A percentile compares a stretch with the other conserved stretches of the same genome.
Evolutionary conservation across 164 flowering plant species (phyloP).

Genomic region (Liriodendron chinense): DNA sequence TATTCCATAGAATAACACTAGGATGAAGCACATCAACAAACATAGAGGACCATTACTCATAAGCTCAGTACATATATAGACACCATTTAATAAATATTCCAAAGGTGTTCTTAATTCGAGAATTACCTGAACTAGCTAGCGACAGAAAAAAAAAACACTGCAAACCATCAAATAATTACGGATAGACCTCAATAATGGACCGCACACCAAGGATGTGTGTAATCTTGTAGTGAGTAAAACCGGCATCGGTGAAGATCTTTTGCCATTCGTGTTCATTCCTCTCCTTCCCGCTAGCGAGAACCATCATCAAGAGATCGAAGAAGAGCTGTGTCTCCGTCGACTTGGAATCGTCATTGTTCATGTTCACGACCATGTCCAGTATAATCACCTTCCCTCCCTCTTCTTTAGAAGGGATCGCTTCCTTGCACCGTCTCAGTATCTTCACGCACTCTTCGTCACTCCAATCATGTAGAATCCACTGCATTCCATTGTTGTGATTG

Average conservation of each 20-base stretch:
- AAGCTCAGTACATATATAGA: too few relatives aligned
- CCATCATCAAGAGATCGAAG: conserved; percentile 10
- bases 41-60: too few relatives aligned
- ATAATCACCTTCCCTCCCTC: conserved; percentile 47
- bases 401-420: conserved; percentile 25
- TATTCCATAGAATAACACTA: too few relatives aligned
- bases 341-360: conserved; percentile 6
- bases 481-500: background rate
- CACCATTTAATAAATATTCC: too few relatives aligned
- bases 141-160: too few relatives aligned
- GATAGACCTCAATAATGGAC: conserved; percentile 5
- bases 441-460: conserved; percentile 40
- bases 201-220: background rate
- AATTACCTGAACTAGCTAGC: too few relatives aligned
- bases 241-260: conserved; percentile 3
- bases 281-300: conserved; percentile 7
- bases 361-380: conserved; percentile 30
- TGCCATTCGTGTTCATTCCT: conserved; percentile 12
- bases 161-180: background rate
- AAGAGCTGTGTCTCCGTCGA: background rate
- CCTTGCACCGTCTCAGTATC: conserved; percentile 37
- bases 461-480: conserved; percentile 31
- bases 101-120: too few relatives aligned
- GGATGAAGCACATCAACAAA: too few relatives aligned
- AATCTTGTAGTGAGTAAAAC: conserved; percentile 1